phyloP scores from a whole-genome alignment of 345 rosid genomes.

The Adansonia digitata region DNA sequence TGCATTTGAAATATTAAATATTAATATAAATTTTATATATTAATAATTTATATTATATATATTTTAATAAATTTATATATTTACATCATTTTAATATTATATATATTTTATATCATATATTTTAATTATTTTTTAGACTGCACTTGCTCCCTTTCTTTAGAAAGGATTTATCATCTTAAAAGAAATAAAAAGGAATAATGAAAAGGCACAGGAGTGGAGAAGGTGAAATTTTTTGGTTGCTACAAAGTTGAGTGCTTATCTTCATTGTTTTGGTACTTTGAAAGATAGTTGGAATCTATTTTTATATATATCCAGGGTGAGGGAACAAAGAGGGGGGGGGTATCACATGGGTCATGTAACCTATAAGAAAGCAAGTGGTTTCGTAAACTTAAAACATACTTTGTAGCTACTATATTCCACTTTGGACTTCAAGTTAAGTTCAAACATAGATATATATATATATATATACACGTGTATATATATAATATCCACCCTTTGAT shows the following conservation, averaged over 20 bases:
- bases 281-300: no score
- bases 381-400: conserved; percentile 27
- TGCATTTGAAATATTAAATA: no score
- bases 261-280: conserved; percentile 7
- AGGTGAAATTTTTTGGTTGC: neutral
- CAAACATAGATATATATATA: neutral
- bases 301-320: no score
- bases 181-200: neutral
- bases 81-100: no score
- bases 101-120: no score
- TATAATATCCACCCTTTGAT: neutral
- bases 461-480: neutral
- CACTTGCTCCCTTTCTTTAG: no score
- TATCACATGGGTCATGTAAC: conserved; percentile 22
- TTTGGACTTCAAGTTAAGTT: neutral
- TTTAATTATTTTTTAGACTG: no score
- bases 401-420: conserved; percentile 4
- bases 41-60: no score
- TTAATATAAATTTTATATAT: no score
- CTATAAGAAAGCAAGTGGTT: conserved; percentile 25
- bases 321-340: no score
- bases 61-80: no score
- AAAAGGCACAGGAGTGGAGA: conserved; percentile 19
- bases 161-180: neutral
- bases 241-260: conserved; percentile 29